Conservation (phyloP, 108 stramenopile genomes). For the Chaetoceros muelleri region DNA sequence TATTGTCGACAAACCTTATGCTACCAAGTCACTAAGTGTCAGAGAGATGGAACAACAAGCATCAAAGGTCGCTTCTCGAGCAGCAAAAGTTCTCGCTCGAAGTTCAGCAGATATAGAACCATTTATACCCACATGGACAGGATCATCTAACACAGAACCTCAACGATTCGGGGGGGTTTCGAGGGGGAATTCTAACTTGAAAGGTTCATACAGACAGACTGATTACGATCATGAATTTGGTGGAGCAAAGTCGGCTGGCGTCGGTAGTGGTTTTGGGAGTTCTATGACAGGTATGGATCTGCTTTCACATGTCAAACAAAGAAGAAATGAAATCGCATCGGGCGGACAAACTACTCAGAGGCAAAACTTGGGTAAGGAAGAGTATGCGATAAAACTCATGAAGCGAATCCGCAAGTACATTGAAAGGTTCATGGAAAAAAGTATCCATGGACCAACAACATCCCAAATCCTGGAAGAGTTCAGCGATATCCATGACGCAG, state of each 20-base stretch:
- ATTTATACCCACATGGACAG: slow-evolving; percentile 58
- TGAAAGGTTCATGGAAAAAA: slow-evolving; percentile 9
- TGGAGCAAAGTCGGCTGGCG: slow-evolving; percentile 8
- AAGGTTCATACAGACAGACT: neutral
- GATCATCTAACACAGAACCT: slow-evolving; percentile 27
- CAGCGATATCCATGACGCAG: slow-evolving; percentile 37
- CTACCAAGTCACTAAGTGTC: slow-evolving; percentile 33
- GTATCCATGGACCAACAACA: slow-evolving; percentile 39
- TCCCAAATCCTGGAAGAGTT: slow-evolving; percentile 56
- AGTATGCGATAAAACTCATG: slow-evolving; percentile 32
- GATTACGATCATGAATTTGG: slow-evolving; percentile 6
- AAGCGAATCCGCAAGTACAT: slow-evolving; percentile 38
- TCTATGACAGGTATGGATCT: slow-evolving; percentile 28
- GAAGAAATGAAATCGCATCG: slow-evolving; percentile 28
- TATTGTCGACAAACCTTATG: slow-evolving; percentile 25
- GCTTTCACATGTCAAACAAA: slow-evolving; percentile 42
- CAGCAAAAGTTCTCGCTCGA: slow-evolving; percentile 31
- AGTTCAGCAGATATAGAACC: slow-evolving; percentile 30
- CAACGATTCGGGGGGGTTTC: slow-evolving; percentile 5
- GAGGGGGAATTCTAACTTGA: neutral
- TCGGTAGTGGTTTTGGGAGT: neutral
- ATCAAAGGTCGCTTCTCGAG: slow-evolving; percentile 49
- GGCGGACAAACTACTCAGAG: slow-evolving; percentile 6
- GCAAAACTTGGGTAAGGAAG: slow-evolving; percentile 10
- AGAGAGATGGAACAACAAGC: slow-evolving; percentile 74